These are phyloP conservation scores for Adansonia digitata DNA, from an alignment of 345 rosid genomes.

Conservation along the genomic window DNA sequence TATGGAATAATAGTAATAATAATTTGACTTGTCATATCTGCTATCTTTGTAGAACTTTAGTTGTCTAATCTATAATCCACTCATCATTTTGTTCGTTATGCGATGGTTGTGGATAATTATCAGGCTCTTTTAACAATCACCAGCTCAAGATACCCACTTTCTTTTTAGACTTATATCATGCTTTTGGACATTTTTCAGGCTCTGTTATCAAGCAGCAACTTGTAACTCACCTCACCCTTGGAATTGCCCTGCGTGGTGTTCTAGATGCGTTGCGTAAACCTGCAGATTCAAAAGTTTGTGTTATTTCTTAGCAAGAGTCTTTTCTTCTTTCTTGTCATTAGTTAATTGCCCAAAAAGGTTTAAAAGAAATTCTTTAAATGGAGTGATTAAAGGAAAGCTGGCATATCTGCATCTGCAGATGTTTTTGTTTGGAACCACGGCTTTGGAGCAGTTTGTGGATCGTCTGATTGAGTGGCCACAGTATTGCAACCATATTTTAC, in stretches of 20 bases:
- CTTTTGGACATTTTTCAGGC: constrained; percentile 43
- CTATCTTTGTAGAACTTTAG: background rate
- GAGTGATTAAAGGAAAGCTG: background rate
- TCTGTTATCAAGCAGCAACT: constrained; percentile 96
- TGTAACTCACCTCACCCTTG: constrained; percentile 81
- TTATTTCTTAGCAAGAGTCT: background rate
- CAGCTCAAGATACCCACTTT: background rate
- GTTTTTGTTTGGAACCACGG: constrained; percentile 95
- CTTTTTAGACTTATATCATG: background rate
- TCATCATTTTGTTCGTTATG: background rate
- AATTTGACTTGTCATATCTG: background rate
- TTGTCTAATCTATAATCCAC: background rate
- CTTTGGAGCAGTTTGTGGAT: constrained; percentile 92
- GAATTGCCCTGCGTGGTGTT: constrained; percentile 91
- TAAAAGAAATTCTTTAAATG: background rate
- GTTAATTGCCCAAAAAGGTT: background rate
- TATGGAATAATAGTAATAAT: background rate
- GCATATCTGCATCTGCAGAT: constrained; percentile 44
- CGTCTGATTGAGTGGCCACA: constrained; percentile 97
- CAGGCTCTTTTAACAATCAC: constrained; percentile 81
- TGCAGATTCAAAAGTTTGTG: constrained; percentile 89
- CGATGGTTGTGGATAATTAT: constrained; percentile 15
- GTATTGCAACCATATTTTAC: constrained; percentile 94
- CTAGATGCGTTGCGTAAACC: constrained; percentile 95
- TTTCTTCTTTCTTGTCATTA: constrained; percentile 2